These are phyloP conservation scores for Trichoderma lentiforme DNA, from an alignment of 2,329 filamentous ascomycete genomes.

Conservation along the genomic window DNA sequence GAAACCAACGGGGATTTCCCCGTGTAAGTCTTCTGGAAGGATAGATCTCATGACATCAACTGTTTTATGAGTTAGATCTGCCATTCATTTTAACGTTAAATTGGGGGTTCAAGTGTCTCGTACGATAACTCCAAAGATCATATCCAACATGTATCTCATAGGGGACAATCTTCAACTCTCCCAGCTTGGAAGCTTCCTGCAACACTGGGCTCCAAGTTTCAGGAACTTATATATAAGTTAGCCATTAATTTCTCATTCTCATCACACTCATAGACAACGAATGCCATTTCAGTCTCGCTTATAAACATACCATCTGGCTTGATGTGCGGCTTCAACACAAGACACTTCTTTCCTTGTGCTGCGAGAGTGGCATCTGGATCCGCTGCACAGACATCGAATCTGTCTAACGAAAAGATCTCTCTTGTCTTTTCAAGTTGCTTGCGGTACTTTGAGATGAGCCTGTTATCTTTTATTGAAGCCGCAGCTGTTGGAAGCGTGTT, in stretches of 20 bases:
- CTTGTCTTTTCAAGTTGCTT: constrained; percentile 61
- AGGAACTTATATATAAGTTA: constrained; percentile 35
- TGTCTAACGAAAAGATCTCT: constrained; percentile 63
- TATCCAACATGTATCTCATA: constrained; percentile 78
- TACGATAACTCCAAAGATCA: constrained; percentile 80
- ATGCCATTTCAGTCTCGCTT: neutral
- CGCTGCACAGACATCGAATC: constrained; percentile 59
- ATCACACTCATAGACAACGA: neutral
- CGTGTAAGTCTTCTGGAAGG: constrained; percentile 73
- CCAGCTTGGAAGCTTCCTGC: constrained; percentile 62
- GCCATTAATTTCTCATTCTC: neutral
- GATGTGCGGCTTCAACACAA: constrained; percentile 57
- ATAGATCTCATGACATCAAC: constrained; percentile 81
- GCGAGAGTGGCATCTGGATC: constrained; percentile 58
- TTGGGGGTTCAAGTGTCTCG: neutral
- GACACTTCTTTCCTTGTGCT: constrained; percentile 56
- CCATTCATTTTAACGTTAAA: neutral
- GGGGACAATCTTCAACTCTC: constrained; percentile 68
- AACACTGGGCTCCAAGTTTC: constrained; percentile 74
- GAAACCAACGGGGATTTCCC: constrained; percentile 82
- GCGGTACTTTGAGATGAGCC: constrained; percentile 69
- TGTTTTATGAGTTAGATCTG: constrained; percentile 29
- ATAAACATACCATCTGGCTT: constrained; percentile 31
- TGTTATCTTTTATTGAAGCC: constrained; percentile 71
- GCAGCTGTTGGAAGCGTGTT: constrained; percentile 74